These are phyloP conservation scores for Paraglomus brasilianum DNA, from an alignment of 192 early-diverging fungal genomes.

Conservation along the genomic window DNA sequence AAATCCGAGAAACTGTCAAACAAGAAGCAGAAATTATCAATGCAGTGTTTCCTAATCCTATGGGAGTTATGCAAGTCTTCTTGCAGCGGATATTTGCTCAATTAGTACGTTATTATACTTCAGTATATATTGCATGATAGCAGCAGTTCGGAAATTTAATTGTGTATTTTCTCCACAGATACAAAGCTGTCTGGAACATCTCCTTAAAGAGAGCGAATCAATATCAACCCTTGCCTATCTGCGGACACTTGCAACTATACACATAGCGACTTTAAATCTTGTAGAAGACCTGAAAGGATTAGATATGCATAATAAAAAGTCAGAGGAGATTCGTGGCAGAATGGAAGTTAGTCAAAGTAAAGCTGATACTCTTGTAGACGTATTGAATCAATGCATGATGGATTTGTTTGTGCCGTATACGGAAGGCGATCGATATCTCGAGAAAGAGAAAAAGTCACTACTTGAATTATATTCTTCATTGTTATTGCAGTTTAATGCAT, in stretches of 20 bases:
- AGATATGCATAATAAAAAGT: slow-evolving; percentile 48
- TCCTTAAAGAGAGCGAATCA: slow-evolving; percentile 68
- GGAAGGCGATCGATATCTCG: slow-evolving; percentile 84
- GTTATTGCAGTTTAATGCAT: slow-evolving; percentile 44
- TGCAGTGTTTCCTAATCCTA: slow-evolving; percentile 91
- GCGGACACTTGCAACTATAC: slow-evolving; percentile 69
- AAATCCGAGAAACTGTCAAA: slow-evolving; percentile 77
- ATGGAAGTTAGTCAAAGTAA: slow-evolving; percentile 21
- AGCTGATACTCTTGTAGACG: slow-evolving; percentile 61
- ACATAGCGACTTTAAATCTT: slow-evolving; percentile 69
- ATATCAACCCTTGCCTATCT: slow-evolving; percentile 80
- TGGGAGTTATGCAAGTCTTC: slow-evolving; percentile 89
- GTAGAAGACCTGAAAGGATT: slow-evolving; percentile 71
- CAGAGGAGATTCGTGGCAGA: slow-evolving; percentile 26
- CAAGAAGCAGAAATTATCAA: slow-evolving; percentile 90
- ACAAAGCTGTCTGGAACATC: slow-evolving; percentile 81
- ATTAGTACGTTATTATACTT: slow-evolving; percentile 56
- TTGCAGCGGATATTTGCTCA: slow-evolving; percentile 95
- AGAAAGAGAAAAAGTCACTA: slow-evolving; percentile 72
- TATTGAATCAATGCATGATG: slow-evolving; percentile 85
- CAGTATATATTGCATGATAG: background rate
- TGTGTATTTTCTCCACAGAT: slow-evolving; percentile 51
- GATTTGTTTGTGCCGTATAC: slow-evolving; percentile 95
- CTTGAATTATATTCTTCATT: slow-evolving; percentile 55
- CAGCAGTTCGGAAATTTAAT: too few species aligned